Evolutionary conservation across 768 basidiomycete species (phyloP).

Genomic region (Lentinula raphanica): DNA sequence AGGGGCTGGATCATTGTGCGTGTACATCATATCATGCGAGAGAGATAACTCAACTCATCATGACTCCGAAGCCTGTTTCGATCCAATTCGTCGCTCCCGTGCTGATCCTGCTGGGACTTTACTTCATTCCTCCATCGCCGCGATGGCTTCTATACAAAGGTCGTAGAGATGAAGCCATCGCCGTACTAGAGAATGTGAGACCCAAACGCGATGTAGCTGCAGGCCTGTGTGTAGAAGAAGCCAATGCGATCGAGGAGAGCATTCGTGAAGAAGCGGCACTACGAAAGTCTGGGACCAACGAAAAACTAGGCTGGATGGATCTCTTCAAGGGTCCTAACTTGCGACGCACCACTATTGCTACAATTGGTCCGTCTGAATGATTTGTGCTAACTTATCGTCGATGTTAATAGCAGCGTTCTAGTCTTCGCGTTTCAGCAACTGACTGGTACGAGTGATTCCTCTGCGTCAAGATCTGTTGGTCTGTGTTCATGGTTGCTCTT

Average conservation of each 20-base stretch:
- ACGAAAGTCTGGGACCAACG: not conserved
- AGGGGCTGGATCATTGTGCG: conserved; percentile 7
- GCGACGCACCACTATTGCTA: conserved; percentile 3
- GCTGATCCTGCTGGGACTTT: conserved; percentile 2
- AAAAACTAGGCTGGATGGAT: conserved; percentile 3
- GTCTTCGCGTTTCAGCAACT: conserved; percentile 7
- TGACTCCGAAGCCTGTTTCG: conserved; percentile 1
- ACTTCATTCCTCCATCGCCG: conserved; percentile 5
- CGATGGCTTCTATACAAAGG: conserved; percentile 7
- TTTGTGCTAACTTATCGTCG: not conserved
- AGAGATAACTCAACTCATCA: not conserved
- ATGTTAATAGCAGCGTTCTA: not conserved
- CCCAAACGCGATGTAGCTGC: conserved; percentile 4
- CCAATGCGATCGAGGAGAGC: conserved; percentile 5
- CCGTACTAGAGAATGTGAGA: conserved; percentile 2
- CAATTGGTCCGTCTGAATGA: not conserved
- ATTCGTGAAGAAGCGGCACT: conserved; percentile 3
- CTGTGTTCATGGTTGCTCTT: not conserved
- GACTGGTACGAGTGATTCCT: not conserved
- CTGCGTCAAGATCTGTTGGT: not conserved
- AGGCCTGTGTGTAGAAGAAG: conserved; percentile 4
- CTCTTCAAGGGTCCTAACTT: conserved; percentile 3
- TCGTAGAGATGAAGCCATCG: conserved; percentile 4
- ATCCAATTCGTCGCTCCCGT: conserved; percentile 1
- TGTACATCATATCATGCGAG: not conserved